Evolutionary conservation across 1,139 yeast genomes (phyloP).

Genomic region (Insectozyma bohioensis): DNA sequence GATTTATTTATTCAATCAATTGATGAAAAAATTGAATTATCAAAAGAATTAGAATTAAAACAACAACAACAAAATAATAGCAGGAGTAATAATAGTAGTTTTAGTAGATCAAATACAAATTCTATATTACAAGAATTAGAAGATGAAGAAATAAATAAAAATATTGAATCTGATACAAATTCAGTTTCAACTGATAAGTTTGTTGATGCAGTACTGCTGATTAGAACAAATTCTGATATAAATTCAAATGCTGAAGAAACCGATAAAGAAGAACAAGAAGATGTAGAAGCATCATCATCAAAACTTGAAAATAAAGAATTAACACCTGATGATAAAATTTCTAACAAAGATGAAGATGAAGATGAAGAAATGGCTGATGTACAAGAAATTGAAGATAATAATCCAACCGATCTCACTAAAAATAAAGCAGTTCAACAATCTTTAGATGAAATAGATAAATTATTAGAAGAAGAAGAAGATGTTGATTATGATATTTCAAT

Average conservation of each 20-base stretch:
- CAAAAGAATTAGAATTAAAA: constrained; percentile 23
- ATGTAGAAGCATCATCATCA: not conserved
- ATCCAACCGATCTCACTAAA: constrained; percentile 6
- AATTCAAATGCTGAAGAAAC: not conserved
- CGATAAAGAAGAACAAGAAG: constrained; percentile 1
- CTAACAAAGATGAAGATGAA: constrained; percentile 6
- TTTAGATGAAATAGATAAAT: constrained; percentile 33
- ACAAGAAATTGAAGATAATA: constrained; percentile 9
- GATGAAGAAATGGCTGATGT: constrained; percentile 14
- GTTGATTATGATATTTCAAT: constrained; percentile 37
- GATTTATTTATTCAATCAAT: constrained; percentile 41
- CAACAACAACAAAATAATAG: too few species aligned
- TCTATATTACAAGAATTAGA: constrained; percentile 16
- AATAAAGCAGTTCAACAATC: constrained; percentile 17
- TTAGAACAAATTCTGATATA: too few species aligned
- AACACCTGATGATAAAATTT: not conserved
- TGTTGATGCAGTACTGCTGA: too few species aligned
- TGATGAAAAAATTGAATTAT: constrained; percentile 25
- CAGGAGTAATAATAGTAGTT: too few species aligned
- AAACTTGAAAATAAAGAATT: too few species aligned
- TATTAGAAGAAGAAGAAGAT: constrained; percentile 42
- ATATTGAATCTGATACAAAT: constrained; percentile 2
- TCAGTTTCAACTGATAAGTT: not conserved
- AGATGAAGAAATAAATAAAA: too few species aligned
- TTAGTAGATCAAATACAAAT: constrained; percentile 14